phyloP scores from a whole-genome alignment of 306 rosid species.

The Pyrus pyrifolia region DNA sequence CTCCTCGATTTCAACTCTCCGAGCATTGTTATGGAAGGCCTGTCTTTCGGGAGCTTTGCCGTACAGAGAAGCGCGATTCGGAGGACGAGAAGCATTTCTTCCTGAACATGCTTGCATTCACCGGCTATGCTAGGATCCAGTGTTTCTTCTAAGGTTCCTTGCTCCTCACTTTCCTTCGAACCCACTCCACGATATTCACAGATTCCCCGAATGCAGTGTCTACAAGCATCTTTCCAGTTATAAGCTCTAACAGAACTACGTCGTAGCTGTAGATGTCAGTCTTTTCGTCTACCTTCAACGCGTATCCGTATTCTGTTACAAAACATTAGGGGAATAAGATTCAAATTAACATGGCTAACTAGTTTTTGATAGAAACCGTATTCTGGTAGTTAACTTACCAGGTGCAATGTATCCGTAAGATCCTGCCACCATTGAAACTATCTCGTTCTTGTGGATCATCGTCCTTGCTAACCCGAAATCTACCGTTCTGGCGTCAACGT shows the following conservation, averaged over 20 bases:
- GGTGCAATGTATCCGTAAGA: slow-evolving; percentile 96
- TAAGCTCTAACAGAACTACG: slow-evolving; percentile 75
- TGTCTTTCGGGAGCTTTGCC: slow-evolving; percentile 74
- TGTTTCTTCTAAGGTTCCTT: slow-evolving; percentile 41
- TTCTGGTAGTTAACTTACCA: slow-evolving; percentile 34
- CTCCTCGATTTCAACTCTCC: slow-evolving; percentile 93
- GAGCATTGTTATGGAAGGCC: slow-evolving; percentile 79
- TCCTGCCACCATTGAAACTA: slow-evolving; percentile 84
- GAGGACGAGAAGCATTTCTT: slow-evolving; percentile 87
- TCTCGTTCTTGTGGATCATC: slow-evolving; percentile 71
- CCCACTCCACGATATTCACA: slow-evolving; percentile 61
- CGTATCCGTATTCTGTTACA: slow-evolving; percentile 68
- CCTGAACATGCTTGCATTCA: slow-evolving; percentile 68
- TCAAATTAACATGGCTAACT: not conserved
- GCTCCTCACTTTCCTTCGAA: slow-evolving; percentile 39
- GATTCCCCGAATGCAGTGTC: slow-evolving; percentile 54
- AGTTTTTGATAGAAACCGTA: not conserved
- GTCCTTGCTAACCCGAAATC: slow-evolving; percentile 91
- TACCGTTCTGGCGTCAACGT: slow-evolving; percentile 73
- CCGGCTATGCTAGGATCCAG: slow-evolving; percentile 58
- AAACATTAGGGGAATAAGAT: not conserved
- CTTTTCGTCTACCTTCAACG: slow-evolving; percentile 79
- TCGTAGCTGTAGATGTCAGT: slow-evolving; percentile 79
- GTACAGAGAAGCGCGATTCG: slow-evolving; percentile 73
- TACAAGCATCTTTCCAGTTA: slow-evolving; percentile 62